Evolutionary conservation across 106 monocot genomes (phyloP), one percentile per base, ranked within the genome.

Genomic region (Phalaenopsis aphrodite): DNA sequence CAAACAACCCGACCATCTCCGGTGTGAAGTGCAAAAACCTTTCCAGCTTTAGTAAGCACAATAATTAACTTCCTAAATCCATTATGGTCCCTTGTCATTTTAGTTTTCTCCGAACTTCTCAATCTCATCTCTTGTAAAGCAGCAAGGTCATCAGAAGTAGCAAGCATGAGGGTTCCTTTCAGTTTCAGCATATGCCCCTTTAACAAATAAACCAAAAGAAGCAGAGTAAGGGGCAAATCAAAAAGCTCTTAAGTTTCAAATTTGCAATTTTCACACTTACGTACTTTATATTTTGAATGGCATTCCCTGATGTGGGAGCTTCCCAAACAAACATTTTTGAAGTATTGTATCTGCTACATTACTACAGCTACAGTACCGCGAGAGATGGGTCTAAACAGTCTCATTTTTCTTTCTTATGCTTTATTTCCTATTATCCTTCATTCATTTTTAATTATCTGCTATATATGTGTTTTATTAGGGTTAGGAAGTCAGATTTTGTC

Each of bases 1-100:
- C 99, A 99, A n/a, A 99, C 82, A 81, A 93, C 77, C 37, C 88
- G 91, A n/a, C 99, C 99, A 85, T 99, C 99, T 80, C 99, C 99
- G 77, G 95, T 93, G 82, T 99, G 99, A 24, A 99, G 84, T 16
- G 99, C 99, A 10, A 85, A 91, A 67, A 99, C 56, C 68, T 99
- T 99, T 75, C 99, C 99, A 82, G 93, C 84, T 85, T 77, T 89
- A 52, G 95, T 95, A 49, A 99, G 84, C 47, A 93, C 95, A 56
- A 99, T 82, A 61, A 99, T 86, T 11, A 99, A 87, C 82, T 95
- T 99, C 57, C 99, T 79, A 73, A 99, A 99, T 57, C 99, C 99
- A 88, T 99, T 99, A 81, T 91, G 99, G 79, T 99, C 99, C 52
- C 99, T 79, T 47, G 91, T 91, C 99, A 99, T 95, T 83, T 99